phyloP scores from a whole-genome alignment of 164 flowering plant genomes.

The Tetrastigma voinierianum region DNA sequence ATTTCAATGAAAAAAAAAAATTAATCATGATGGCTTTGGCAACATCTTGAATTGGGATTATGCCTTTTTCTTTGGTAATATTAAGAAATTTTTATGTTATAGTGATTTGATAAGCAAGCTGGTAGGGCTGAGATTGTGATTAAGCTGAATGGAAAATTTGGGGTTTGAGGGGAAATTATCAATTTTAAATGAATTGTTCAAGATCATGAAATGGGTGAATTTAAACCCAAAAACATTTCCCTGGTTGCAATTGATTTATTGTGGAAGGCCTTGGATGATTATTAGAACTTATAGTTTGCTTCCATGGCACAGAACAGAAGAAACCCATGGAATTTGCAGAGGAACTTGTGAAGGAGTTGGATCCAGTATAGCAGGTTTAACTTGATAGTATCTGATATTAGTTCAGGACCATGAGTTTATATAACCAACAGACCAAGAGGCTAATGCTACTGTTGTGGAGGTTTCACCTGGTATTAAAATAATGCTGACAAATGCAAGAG shows the following conservation, averaged over 20 bases:
- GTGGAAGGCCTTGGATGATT: background rate
- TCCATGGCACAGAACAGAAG: conserved; percentile 39
- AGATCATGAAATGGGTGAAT: too few species aligned
- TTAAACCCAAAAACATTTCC: too few species aligned
- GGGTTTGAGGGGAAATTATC: too few species aligned
- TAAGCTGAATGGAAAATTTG: too few species aligned
- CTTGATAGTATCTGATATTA: conserved; percentile 47
- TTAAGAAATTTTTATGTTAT: too few species aligned
- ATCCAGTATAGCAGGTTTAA: conserved; percentile 57
- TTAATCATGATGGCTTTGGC: too few species aligned
- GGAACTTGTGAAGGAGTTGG: conserved; percentile 41
- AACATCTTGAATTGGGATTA: too few species aligned
- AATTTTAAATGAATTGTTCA: too few species aligned
- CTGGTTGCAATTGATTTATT: background rate
- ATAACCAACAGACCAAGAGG: conserved; percentile 52
- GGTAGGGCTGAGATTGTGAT: too few species aligned
- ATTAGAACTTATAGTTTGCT: background rate
- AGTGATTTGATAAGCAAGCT: too few species aligned
- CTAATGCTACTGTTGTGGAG: conserved; percentile 12
- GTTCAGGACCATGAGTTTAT: conserved; percentile 48
- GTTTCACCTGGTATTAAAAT: conserved; percentile 68
- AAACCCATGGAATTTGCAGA: conserved; percentile 51
- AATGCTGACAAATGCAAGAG: conserved; percentile 57
- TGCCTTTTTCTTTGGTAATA: too few species aligned
- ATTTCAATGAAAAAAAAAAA: too few species aligned